Base-by-base conservation (phyloP, 257 asterid species). In the Nicotiana knightiana region DNA sequence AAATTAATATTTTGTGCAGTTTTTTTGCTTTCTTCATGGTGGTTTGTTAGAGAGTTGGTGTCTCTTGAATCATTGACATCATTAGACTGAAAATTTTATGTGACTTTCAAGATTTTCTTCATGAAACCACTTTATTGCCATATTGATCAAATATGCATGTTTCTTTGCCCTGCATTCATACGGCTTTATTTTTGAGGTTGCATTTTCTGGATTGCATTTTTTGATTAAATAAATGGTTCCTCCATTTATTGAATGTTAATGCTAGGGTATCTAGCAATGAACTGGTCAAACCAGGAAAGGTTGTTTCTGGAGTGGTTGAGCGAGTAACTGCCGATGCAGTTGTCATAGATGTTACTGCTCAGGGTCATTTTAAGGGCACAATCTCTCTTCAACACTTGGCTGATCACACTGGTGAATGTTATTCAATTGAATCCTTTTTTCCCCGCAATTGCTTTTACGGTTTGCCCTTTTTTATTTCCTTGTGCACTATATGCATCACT, bases 221-320 rank as follows among this genome's bases (percentile, higher is more conserved):
- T 75, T 51, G 9, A 33, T 26, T 75, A 75, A 51, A 7, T 75
- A 51, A 7, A 26, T 51, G 80, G 51, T 26, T 7, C 43, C 17
- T 51, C 43, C 80, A 51, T 51, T 51, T 51, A 28, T 75, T 75
- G 26, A 15, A 51, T 28, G 80, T 28, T 16, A 51, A 75, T 75
- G 80, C 79, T 80, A 96, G 98, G 91, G 83, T 86, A 35, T 83
- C 84, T 13, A 88, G 68, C 84, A 91, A 88, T 83, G 97, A 86
- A 80, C 79, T 81, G 67, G 83, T 90, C 83, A 89, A 89, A 80
- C 91, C 90, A 61, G 98, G 99, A 80, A 93, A 89, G 85, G 58
- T 93, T 67, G 97, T 96, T 76, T 89, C 98, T 87, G 99, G 98
- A 87, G 87, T 90, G 85, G 97, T 94, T 67, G 96, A 91, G 80